A percentile compares a stretch with the other conserved stretches of the same genome.
These are phyloP conservation scores for Wickerhamomyces canadensis DNA, from an alignment of 805 yeast genomes.

Conservation along the genomic window DNA sequence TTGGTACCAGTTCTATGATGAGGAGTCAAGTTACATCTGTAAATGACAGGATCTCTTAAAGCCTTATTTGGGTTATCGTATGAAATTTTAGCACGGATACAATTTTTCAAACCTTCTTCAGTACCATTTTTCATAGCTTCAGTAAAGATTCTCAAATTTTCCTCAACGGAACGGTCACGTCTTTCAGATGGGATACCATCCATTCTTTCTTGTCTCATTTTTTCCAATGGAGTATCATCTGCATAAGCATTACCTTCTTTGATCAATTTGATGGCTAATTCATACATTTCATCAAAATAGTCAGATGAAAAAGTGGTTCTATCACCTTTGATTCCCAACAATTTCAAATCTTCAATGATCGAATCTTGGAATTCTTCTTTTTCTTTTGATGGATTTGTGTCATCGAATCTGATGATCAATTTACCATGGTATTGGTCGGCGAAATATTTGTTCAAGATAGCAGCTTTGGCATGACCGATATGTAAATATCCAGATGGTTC, in stretches of 20 bases:
- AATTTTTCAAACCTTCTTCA: slow-evolving; percentile 85
- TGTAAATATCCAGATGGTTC: slow-evolving; percentile 99
- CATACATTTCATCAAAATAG: slow-evolving; percentile 89
- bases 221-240: slow-evolving; percentile 91
- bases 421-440: slow-evolving; percentile 96
- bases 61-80: slow-evolving; percentile 90
- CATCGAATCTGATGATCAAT: slow-evolving; percentile 94
- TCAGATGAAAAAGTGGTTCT: slow-evolving; percentile 84
- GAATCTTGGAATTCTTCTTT: slow-evolving; percentile 92
- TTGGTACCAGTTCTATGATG: slow-evolving; percentile 91
- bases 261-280: slow-evolving; percentile 77
- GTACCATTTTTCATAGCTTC: slow-evolving; percentile 94
- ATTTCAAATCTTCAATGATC: slow-evolving; percentile 83
- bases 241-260: slow-evolving; percentile 96
- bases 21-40: slow-evolving; percentile 95
- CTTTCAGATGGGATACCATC: slow-evolving; percentile 91
- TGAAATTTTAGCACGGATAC: slow-evolving; percentile 96
- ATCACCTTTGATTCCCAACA: slow-evolving; percentile 93
- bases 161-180: slow-evolving; percentile 91
- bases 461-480: slow-evolving; percentile 99
- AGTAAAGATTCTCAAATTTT: slow-evolving; percentile 78
- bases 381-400: slow-evolving; percentile 97
- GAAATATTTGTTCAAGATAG: slow-evolving; percentile 91
- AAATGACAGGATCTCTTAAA: slow-evolving; percentile 95
- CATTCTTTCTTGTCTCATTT: slow-evolving; percentile 98